Percentiles rank a stretch among this genome's conserved stretches.
phyloP scores from a whole-genome alignment of 176 grass and related monocot species.

The Aegilops speltoides region DNA sequence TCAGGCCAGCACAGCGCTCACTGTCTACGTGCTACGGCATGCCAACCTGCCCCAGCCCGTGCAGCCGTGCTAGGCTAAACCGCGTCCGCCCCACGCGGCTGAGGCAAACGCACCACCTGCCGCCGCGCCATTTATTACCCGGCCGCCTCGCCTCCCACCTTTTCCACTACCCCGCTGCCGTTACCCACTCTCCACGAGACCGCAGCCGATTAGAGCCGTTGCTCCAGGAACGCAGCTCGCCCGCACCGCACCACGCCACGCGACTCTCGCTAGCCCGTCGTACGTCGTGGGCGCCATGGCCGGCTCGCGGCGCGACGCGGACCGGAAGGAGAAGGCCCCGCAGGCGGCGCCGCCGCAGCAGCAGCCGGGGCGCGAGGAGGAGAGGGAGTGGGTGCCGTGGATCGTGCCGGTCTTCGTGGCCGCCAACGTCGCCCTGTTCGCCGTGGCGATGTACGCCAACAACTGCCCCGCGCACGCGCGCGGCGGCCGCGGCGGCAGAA shows the following conservation, averaged over 20 bases:
- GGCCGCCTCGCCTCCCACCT: not conserved
- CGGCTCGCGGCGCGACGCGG: constrained; percentile 51
- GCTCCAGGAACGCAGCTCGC: not conserved
- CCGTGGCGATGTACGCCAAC: constrained; percentile 87
- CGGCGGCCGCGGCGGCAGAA: constrained; percentile 28
- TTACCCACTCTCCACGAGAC: not conserved
- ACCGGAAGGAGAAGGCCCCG: not conserved
- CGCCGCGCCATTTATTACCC: constrained; percentile 20
- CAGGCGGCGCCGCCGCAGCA: constrained; percentile 8
- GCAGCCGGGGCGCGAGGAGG: constrained; percentile 33
- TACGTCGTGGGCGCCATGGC: not conserved
- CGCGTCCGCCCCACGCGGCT: constrained; percentile 23
- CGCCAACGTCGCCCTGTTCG: constrained; percentile 72
- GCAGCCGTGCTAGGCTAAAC: not conserved
- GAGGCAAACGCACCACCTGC: constrained; percentile 40
- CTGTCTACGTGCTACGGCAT: not conserved
- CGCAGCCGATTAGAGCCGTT: not conserved
- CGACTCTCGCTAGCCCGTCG: not conserved
- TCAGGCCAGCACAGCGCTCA: not conserved
- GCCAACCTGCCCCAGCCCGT: not conserved
- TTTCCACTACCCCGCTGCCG: not conserved
- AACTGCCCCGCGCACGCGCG: constrained; percentile 75
- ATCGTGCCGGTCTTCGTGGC: constrained; percentile 63
- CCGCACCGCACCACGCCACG: not conserved
- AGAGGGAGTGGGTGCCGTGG: constrained; percentile 86